Conservation (phyloP, 805 yeast genomes). For the Candida stauntonica region DNA sequence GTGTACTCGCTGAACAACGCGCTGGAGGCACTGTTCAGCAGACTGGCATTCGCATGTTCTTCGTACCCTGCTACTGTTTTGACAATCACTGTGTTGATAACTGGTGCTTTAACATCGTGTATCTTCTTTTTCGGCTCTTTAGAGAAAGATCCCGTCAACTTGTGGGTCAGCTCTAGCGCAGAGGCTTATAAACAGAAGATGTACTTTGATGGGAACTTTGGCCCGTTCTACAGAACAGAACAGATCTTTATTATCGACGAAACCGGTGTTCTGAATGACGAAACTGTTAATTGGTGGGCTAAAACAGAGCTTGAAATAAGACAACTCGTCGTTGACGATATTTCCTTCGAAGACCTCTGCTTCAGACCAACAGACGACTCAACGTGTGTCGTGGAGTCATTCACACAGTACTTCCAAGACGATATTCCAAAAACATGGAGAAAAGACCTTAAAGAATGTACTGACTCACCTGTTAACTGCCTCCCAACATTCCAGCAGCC, state of each 20-base stretch:
- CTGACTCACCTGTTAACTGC: slow-evolving; percentile 82
- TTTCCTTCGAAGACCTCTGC: slow-evolving; percentile 62
- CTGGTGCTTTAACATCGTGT: slow-evolving; percentile 48
- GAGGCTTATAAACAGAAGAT: slow-evolving; percentile 63
- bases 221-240: slow-evolving; percentile 87
- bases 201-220: slow-evolving; percentile 75
- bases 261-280: slow-evolving; percentile 67
- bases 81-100: slow-evolving; percentile 35
- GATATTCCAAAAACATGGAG: slow-evolving; percentile 57
- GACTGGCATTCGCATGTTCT: slow-evolving; percentile 57
- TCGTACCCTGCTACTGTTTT: slow-evolving; percentile 51
- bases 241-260: slow-evolving; percentile 73
- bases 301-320: slow-evolving; percentile 60
- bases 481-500: slow-evolving; percentile 92
- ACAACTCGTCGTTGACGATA: slow-evolving; percentile 28
- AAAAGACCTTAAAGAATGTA: slow-evolving; percentile 50
- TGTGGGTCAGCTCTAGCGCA: slow-evolving; percentile 86
- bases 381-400: slow-evolving; percentile 78
- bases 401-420: slow-evolving; percentile 83
- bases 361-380: slow-evolving; percentile 75
- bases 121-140: slow-evolving; percentile 46
- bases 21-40: slow-evolving; percentile 44
- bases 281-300: slow-evolving; percentile 83
- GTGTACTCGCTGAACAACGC: slow-evolving; percentile 46
- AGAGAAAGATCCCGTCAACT: slow-evolving; percentile 74